Conservation (phyloP, 176 grass and related monocot species). For the Elaeis guineensis region DNA sequence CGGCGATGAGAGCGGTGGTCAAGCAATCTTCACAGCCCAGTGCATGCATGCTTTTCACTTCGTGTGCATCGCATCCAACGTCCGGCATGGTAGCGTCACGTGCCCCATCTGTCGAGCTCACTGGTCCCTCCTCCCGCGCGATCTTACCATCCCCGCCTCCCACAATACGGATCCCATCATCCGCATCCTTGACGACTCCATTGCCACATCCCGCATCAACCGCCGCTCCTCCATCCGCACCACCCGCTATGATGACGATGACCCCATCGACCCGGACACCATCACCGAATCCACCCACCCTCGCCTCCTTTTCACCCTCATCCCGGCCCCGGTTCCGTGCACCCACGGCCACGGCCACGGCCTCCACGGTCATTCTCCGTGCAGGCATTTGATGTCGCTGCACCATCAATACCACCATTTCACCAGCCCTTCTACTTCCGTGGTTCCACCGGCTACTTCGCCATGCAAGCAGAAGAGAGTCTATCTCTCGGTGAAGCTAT, state of each 20-base stretch:
- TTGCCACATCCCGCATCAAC: constrained; percentile 83
- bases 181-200: constrained; percentile 89
- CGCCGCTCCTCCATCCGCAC: constrained; percentile 58
- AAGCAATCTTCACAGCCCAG: no score
- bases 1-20: no score
- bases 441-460: constrained; percentile 32
- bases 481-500: constrained; percentile 64
- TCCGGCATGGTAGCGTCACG: no score
- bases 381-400: constrained; percentile 30
- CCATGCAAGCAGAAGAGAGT: constrained; percentile 39
- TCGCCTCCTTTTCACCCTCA: constrained; percentile 52
- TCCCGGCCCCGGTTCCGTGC: constrained; percentile 27
- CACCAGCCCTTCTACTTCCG: constrained; percentile 30
- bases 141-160: constrained; percentile 33
- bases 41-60: no score
- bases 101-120: background rate
- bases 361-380: constrained; percentile 25
- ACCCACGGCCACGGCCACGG: constrained; percentile 32
- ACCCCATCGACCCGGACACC: constrained; percentile 55
- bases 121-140: constrained; percentile 13
- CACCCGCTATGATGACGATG: constrained; percentile 78
- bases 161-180: constrained; percentile 59
- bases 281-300: constrained; percentile 32
- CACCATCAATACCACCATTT: constrained; percentile 46
- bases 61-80: no score